Percentiles rank a stretch among this genome's conserved stretches.
phyloP scores from a whole-genome alignment of 768 basidiomycete genomes.

The Brasilioporus rufonigricans region DNA sequence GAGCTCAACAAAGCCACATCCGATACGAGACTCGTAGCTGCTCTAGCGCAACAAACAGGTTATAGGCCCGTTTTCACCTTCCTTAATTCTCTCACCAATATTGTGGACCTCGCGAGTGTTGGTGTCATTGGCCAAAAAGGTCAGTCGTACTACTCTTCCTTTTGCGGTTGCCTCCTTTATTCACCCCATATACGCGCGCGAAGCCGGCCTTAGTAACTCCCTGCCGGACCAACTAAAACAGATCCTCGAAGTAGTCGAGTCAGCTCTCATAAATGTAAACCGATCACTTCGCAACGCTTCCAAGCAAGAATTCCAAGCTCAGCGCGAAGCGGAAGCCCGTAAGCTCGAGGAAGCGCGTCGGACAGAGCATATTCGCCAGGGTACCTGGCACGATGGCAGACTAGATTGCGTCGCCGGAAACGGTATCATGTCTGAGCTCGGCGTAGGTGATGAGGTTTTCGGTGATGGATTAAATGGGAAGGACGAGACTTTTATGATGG shows the following conservation, averaged over 20 bases:
- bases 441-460: conserved; percentile 72
- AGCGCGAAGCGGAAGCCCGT: conserved; percentile 35
- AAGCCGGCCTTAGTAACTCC: conserved; percentile 82
- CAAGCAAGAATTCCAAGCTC: conserved; percentile 37
- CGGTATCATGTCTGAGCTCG: conserved; percentile 84
- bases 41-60: conserved; percentile 79
- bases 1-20: conserved; percentile 66
- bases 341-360: conserved; percentile 38
- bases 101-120: conserved; percentile 89
- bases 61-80: conserved; percentile 90
- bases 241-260: conserved; percentile 76
- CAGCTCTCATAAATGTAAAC: conserved; percentile 65
- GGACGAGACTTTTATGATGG: conserved; percentile 8
- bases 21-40: conserved; percentile 64
- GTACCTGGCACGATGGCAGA: conserved; percentile 83
- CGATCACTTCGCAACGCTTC: conserved; percentile 46
- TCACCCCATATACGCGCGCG: neutral
- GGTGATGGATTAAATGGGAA: conserved; percentile 14
- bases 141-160: conserved; percentile 23
- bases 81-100: conserved; percentile 71
- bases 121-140: conserved; percentile 97
- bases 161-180: neutral
- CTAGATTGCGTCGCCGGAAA: conserved; percentile 84
- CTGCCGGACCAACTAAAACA: conserved; percentile 80
- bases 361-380: conserved; percentile 51